Base-by-base conservation (phyloP, 2,329 filamentous ascomycete species). In the Diaporthe helianthi region DNA sequence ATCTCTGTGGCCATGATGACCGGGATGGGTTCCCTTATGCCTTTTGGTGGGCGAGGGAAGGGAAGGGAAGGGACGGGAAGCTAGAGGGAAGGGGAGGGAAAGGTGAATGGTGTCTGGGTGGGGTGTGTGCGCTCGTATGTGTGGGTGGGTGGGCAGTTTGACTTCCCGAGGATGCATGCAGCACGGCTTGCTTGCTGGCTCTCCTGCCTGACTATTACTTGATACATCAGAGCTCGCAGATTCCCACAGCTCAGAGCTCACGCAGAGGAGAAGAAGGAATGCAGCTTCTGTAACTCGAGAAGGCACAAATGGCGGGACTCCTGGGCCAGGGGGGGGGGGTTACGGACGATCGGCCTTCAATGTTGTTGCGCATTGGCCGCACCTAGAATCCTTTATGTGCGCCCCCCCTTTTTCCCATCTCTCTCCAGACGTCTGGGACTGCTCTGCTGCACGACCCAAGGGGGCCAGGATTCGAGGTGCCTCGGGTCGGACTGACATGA, bases 331-430 rank as follows among this genome's bases (percentile, higher is more conserved):
- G n/a, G n/a, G n/a, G n/a, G n/a, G n/a, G n/a, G n/a, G n/a, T n/a
- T n/a, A n/a, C n/a, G 41, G 44, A n/a, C 44, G 58, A 36, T 63
- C 58, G 58, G 58, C 22, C 58, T 61, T n/a, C n/a, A n/a, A n/a
- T n/a, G n/a, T n/a, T n/a, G n/a, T n/a, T 47, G 44, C 58, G 58
- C 58, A 63, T 15, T 63, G 58, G 58, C 58, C 58, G 58, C 58
- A 63, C 22, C 29, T 63, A 26, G 58, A 49, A 63, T 63, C 58
- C 44, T 63, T 63, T 49, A 41, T 47, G 29, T 29, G 58, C 13
- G 44, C 58, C 44, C 55, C 55, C 19, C 47, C 33, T 49, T 49
- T 53, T 33, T 15, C 4, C n/a, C 9, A 10, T 53, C n/a, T n/a
- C n/a, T n/a, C n/a, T n/a, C n/a, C n/a, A n/a, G n/a, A n/a, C n/a